Evolutionary conservation across 371 early-diverging fungal genomes (phyloP), one percentile per base, ranked within the genome.

Genomic region (Syncephalastrum racemosum): DNA sequence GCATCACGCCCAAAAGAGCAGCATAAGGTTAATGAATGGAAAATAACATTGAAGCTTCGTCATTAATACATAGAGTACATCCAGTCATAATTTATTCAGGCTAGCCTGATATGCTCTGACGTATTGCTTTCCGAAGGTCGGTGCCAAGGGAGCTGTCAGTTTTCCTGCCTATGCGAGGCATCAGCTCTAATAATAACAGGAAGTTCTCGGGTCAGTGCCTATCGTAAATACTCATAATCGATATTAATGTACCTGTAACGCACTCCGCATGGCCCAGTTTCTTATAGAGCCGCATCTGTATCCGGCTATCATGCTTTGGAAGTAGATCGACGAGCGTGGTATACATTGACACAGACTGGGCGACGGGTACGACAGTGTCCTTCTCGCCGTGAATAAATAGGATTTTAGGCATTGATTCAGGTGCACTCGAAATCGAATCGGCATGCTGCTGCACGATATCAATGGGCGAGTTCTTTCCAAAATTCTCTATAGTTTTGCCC

Each of bases 351-450:
- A 66, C 62, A 2, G 80, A 74, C 44, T 76, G 76, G 10, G 68
- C 67, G 44, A 66, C 59, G 15, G 70, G 69, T 1, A 79, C 80
- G 2, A 62, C 64, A 3, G 63, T 56, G 53, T 79, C 80, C 31
- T 63, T 67, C 56, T 79, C 77, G 16, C 80, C 80, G 53, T 79
- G 80, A 5, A 76, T 49, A 46, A 79, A 71, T 8, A 79, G 36
- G 3, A 79, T 74, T 19, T 74, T 50, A 4, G 80, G 80, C 50
- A 70, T 55, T 22, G 64, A 58, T 39, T 70, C 64, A 14, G 61
- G 58, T 10, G 75, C 64, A 18, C 48, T 19, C 23, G 64, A 58
- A 63, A 79, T 73, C 13, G 76, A n/a, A 2, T 56, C 47, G 19
- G 43, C 55, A 20, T 70, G 48, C 1, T 40, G 16, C 42, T 63